A percentile compares a stretch with the other conserved stretches of the same genome.
Evolutionary conservation across 73 alveolate species (phyloP).

Genomic region (Paramecium biaurelia): DNA sequence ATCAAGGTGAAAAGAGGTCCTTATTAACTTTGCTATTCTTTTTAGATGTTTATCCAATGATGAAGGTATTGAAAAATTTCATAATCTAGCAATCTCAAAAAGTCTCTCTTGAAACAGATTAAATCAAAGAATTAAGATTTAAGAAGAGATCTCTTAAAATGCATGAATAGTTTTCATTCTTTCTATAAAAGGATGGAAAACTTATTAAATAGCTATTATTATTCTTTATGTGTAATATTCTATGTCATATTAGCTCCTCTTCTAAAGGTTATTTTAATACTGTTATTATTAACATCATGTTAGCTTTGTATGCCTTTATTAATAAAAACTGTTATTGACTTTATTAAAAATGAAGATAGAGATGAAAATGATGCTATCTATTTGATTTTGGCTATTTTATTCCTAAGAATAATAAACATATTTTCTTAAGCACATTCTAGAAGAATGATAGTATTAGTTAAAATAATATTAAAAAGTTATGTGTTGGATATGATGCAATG

Average conservation of each 20-base stretch:
- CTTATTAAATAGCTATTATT: not conserved
- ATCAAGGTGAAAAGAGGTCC: not conserved
- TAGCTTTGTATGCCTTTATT: not conserved
- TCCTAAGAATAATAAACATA: not conserved
- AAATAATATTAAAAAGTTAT: not conserved
- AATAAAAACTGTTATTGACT: not conserved
- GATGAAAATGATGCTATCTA: not conserved
- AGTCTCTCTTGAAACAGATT: not conserved
- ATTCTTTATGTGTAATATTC: not conserved
- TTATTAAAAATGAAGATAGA: not conserved
- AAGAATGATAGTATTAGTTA: not conserved
- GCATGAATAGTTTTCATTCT: not conserved
- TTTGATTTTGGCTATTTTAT: not conserved
- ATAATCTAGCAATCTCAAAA: not conserved
- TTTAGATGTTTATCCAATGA: not conserved
- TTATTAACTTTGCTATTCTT: not conserved
- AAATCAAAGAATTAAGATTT: not conserved
- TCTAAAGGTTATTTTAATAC: not conserved
- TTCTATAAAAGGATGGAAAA: not conserved
- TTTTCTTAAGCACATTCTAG: not conserved
- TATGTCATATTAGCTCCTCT: not conserved
- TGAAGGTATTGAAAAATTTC: not conserved
- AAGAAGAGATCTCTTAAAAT: not conserved
- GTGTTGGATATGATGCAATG: not conserved
- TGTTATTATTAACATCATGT: not conserved